phyloP scores from a whole-genome alignment of 2,329 filamentous ascomycete genomes.

The Penicillium sp. region DNA sequence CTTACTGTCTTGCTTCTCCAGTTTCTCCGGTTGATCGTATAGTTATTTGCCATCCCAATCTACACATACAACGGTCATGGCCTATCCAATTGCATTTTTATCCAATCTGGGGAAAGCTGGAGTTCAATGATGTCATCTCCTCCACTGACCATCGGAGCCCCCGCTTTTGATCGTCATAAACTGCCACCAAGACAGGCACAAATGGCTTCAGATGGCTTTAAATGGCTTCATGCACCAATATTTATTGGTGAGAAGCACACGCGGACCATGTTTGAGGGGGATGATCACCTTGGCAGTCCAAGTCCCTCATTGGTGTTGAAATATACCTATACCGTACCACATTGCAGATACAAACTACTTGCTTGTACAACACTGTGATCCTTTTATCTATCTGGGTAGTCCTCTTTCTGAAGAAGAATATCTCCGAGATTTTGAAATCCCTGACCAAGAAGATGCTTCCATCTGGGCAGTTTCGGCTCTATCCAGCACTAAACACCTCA shows the following conservation, averaged over 20 bases:
- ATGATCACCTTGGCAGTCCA: not conserved
- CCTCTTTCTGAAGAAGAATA: not conserved
- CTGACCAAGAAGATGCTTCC: not conserved
- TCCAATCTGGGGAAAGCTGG: conserved; percentile 2
- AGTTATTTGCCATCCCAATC: not conserved
- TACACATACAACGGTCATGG: too few relatives aligned
- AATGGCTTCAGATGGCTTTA: not conserved
- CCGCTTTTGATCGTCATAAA: not conserved
- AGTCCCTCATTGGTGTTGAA: not conserved
- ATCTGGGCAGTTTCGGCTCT: not conserved
- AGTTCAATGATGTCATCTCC: not conserved
- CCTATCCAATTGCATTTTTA: not conserved
- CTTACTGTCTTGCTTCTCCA: not conserved
- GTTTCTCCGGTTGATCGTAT: not conserved
- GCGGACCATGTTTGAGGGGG: not conserved
- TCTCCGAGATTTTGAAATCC: not conserved
- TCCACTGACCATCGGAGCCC: not conserved
- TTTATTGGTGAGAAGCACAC: not conserved
- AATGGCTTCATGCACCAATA: not conserved
- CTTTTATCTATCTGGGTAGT: not conserved
- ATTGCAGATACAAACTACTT: not conserved
- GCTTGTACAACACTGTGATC: not conserved
- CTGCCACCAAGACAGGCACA: not conserved
- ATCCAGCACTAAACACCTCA: not conserved
- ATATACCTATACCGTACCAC: not conserved